Conservation (phyloP, 805 yeast genomes). For the Candida pseudofarinosa region DNA sequence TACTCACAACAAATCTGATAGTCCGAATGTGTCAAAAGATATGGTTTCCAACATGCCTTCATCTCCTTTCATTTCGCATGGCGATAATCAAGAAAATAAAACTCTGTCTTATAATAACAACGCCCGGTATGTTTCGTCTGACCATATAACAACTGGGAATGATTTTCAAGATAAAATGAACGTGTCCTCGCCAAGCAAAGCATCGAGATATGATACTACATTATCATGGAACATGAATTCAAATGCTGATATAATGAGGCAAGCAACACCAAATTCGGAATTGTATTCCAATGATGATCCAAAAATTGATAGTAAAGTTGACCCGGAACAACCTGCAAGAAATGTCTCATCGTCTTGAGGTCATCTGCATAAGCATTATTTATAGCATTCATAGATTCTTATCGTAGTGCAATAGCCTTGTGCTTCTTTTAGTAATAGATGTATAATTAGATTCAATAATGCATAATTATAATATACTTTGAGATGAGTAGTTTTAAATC, state of each 20-base stretch:
- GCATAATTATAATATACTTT: neutral
- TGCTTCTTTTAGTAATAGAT: neutral
- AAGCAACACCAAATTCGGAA: conserved; percentile 26
- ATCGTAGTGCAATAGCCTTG: too few relatives aligned
- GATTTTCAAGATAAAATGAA: neutral
- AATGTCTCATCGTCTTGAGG: neutral
- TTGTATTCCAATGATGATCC: conserved; percentile 19
- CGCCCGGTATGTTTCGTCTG: neutral
- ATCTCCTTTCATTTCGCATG: conserved; percentile 29
- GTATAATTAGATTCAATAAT: neutral
- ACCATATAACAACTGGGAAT: neutral
- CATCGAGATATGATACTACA: conserved; percentile 34
- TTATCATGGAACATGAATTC: conserved; percentile 19
- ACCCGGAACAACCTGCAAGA: neutral
- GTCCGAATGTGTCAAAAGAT: neutral
- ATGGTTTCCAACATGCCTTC: conserved; percentile 35
- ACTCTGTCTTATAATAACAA: conserved; percentile 4
- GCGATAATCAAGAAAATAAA: neutral
- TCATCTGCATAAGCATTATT: neutral
- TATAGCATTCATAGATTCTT: neutral
- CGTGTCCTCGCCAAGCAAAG: conserved; percentile 29
- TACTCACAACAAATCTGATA: conserved; percentile 4
- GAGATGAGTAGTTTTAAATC: too few relatives aligned
- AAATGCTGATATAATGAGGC: conserved; percentile 4
- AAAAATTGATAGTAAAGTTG: neutral